phyloP scores from a whole-genome alignment of 1,284 basidiomycete species.

The Moniliophthora roreri region DNA sequence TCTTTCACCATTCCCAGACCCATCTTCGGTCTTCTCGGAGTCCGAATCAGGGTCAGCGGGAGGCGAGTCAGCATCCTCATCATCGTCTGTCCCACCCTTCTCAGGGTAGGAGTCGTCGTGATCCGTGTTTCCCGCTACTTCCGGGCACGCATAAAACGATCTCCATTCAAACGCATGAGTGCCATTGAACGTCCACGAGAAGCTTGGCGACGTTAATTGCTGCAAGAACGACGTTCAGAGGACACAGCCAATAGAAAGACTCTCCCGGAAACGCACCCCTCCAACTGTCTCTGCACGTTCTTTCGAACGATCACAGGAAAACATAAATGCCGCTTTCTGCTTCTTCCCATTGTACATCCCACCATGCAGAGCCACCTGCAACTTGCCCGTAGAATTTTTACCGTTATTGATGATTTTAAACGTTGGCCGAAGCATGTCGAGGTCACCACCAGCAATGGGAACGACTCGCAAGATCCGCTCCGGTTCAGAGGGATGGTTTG shows the following conservation, averaged over 20 bases:
- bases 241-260: too few species aligned
- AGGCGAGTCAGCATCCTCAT: conserved; percentile 4
- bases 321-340: conserved; percentile 39
- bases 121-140: conserved; percentile 11
- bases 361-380: conserved; percentile 41
- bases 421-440: conserved; percentile 18
- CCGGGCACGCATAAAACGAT: conserved; percentile 29
- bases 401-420: conserved; percentile 18
- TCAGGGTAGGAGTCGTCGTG: conserved; percentile 20
- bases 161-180: conserved; percentile 33
- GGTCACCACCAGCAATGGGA: conserved; percentile 32
- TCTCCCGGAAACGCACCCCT: conserved; percentile 1
- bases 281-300: background rate
- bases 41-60: conserved; percentile 20
- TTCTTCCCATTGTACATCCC: conserved; percentile 34
- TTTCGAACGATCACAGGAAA: conserved; percentile 38
- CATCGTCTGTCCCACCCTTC: background rate
- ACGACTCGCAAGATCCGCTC: conserved; percentile 38
- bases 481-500: conserved; percentile 35
- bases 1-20: too few species aligned
- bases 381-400: conserved; percentile 24
- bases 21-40: background rate
- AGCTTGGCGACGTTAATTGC: conserved; percentile 24
- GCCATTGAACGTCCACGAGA: conserved; percentile 29
- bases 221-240: background rate